Base-by-base conservation (phyloP, 371 early-diverging fungal genomes). In the Mycotypha africana region DNA sequence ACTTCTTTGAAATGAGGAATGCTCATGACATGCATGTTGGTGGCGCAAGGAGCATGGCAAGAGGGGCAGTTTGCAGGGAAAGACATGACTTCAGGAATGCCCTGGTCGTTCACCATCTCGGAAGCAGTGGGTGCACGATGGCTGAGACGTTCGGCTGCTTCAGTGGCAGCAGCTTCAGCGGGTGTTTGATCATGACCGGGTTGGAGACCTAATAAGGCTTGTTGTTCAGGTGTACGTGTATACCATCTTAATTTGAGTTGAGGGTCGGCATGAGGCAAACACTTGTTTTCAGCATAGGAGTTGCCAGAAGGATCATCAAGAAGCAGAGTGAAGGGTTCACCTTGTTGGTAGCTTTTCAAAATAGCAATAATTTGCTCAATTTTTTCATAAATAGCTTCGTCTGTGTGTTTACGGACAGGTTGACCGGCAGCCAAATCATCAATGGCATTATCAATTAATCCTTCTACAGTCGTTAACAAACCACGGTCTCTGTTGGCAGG, bases 1-100 rank as follows among this genome's bases (percentile, higher is more conserved):
- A 95, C 93, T 54, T 96, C 89, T 64, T 93, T 93, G 58, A 96
- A 96, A 57, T 96, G 90, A 37, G 95, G 95, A 52, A 95, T 93
- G 38, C 91, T 74, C 54, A 96, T 55, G 38, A 93, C 67, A 26
- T 93, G 91, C 97, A 96, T 95, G 48, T 87, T 88, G 45, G 94
- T 93, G 22, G 89, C 85, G 48, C 85, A 81, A 23, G 91, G 90
- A 4, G 76, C 74, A 41, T 82, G 76, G 75, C 97, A 93, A 37
- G 79, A 61, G 0, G 91, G 89, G 75, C 97, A 96, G 61, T 85
- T 89, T 50, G 91, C 86, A 15, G 81, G 88, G 81, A 96, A 96
- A 12, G 78, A 61, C 56, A 90, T 70, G 45, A 76, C 73, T 36
- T 83, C 84, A 6, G 79, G 75, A 8, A 70, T 62, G n/a, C 77